phyloP scores from a whole-genome alignment of 257 asterid genomes.

The Haberlea rhodopensis region DNA sequence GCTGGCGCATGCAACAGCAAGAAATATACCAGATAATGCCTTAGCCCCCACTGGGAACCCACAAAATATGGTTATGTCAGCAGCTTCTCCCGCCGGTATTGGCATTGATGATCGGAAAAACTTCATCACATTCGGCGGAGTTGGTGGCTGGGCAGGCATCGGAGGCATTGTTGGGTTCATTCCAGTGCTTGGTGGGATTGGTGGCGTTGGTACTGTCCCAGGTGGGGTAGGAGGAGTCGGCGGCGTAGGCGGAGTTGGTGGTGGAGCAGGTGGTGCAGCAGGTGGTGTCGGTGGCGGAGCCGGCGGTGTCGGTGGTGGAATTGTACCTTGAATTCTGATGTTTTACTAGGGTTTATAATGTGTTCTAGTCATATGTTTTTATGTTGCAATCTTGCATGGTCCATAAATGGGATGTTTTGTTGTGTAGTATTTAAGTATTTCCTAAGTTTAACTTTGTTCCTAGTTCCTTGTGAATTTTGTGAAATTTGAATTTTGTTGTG shows the following conservation, averaged over 20 bases:
- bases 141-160: slow-evolving; percentile 60
- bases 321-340: slow-evolving; percentile 8
- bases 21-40: slow-evolving; percentile 43
- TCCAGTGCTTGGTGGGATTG: slow-evolving; percentile 36
- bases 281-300: slow-evolving; percentile 32
- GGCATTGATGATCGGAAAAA: slow-evolving; percentile 56
- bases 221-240: slow-evolving; percentile 43
- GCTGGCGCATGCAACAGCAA: slow-evolving; percentile 44
- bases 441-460: no score
- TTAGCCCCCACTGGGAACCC: slow-evolving; percentile 25
- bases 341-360: no score
- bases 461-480: no score
- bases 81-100: slow-evolving; percentile 32
- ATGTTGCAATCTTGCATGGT: no score
- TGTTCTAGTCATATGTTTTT: no score
- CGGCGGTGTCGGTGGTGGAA: slow-evolving; percentile 28
- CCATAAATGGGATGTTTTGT: no score
- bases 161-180: slow-evolving; percentile 43
- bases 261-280: no score
- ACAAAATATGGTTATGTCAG: slow-evolving; percentile 24
- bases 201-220: slow-evolving; percentile 32
- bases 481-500: no score
- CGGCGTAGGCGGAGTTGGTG: slow-evolving; percentile 42
- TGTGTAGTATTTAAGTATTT: no score
- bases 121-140: slow-evolving; percentile 54